These are phyloP conservation scores for Talaromyces ruber DNA, from an alignment of 495 filamentous ascomycete species.

Conservation along the genomic window DNA sequence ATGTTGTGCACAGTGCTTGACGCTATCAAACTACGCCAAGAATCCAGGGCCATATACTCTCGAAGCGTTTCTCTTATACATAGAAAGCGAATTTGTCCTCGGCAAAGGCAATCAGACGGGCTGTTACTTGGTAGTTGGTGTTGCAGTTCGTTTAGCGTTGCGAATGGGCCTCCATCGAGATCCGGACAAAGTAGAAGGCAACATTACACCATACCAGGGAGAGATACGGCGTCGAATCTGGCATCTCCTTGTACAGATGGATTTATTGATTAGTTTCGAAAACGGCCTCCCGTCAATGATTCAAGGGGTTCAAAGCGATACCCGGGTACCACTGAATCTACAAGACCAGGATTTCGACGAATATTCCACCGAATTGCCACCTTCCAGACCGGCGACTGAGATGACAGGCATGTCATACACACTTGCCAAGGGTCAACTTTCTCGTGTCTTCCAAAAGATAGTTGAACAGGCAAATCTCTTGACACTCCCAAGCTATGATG, in stretches of 20 bases:
- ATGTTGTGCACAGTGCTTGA: background rate
- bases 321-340: conserved; percentile 21
- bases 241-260: conserved; percentile 32
- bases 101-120: background rate
- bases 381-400: conserved; percentile 22
- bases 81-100: background rate
- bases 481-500: conserved; percentile 56
- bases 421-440: conserved; percentile 26
- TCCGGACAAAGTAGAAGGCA: conserved; percentile 11
- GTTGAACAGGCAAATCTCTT: conserved; percentile 34
- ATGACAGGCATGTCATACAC: conserved; percentile 36
- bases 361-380: conserved; percentile 15
- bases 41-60: background rate
- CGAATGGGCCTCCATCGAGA: conserved; percentile 78
- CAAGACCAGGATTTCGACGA: conserved; percentile 25
- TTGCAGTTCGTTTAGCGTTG: conserved; percentile 77
- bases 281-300: conserved; percentile 28
- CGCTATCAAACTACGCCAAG: background rate
- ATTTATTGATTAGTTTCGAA: conserved; percentile 26
- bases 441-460: conserved; percentile 29
- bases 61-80: background rate
- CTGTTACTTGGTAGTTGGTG: conserved; percentile 87
- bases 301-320: conserved; percentile 21
- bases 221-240: conserved; percentile 27
- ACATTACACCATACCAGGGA: conserved; percentile 16